Evolutionary conservation across 768 basidiomycete species (phyloP), one percentile per base, ranked within the genome.

Genomic region (Naematelia aurantialba): DNA sequence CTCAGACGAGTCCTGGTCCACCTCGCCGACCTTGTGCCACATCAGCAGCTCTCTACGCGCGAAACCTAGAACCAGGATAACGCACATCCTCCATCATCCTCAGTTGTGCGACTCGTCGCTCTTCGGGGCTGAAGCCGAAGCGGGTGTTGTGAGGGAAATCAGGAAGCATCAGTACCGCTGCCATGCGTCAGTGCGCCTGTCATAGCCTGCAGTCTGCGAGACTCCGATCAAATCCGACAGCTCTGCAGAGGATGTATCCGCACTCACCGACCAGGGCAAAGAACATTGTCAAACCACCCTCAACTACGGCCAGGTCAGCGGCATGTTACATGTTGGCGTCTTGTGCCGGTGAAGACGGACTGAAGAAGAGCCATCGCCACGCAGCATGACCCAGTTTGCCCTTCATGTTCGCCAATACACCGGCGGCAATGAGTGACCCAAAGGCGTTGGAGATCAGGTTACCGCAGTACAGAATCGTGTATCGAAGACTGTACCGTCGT

Each of bases 381-480:
- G 85, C 85, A 29, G 83, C 69, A 47, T 86, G 83, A 2, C 86
- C 86, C 2, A 81, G 78, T 56, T 80, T 81, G 2, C 85, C 86
- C 61, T 88, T 82, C 85, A 88, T 85, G 26, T 79, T 80, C 0
- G 80, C 77, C 13, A 89, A 79, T 53, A 88, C 86, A 5, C 85
- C 87, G 17, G 87, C 86, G 12, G 86, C 87, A 66, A 87, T 83
- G 12, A 87, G 49, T n/a, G 86, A 81, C 3, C 88, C 88, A 70
- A 89, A 88, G 0, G 87, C 88, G 79, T 89, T 91, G 56, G 83
- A 85, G 51, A 89, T 84, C 30, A 89, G 79, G 63, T 81, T 84
- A 10, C 89, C 89, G 60, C 87, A 88, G 65, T 70, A 69, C 1
- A 70, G 65, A 25, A 72, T 25, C 24, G 64, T 53, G 42, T 82